These are phyloP conservation scores for Candida peoriensis DNA, from an alignment of 805 yeast species.

Conservation along the genomic window DNA sequence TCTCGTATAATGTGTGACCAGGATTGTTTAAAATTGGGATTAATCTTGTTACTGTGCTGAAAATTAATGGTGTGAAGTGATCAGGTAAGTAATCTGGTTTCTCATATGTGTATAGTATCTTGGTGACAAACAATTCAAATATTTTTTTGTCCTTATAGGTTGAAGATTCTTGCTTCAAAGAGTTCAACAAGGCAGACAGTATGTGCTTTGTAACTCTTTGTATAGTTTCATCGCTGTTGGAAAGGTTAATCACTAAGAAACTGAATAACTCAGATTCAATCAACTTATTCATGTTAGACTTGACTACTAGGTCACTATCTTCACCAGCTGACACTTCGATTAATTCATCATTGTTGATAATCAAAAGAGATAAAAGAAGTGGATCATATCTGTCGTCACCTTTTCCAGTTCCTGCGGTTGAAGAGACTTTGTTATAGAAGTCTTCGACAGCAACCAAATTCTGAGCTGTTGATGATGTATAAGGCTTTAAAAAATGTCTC, in stretches of 20 bases:
- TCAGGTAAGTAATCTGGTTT: slow-evolving; percentile 11
- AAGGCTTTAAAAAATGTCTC: slow-evolving; percentile 20
- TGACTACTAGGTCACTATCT: slow-evolving; percentile 20
- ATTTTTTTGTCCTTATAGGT: slow-evolving; percentile 53
- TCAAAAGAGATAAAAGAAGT: slow-evolving; percentile 59
- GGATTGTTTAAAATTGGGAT: slow-evolving; percentile 61
- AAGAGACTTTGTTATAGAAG: slow-evolving; percentile 23
- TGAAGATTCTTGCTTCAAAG: slow-evolving; percentile 35
- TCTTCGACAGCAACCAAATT: slow-evolving; percentile 27
- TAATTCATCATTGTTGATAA: slow-evolving; percentile 62
- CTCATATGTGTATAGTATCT: slow-evolving; percentile 31
- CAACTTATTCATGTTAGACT: slow-evolving; percentile 49
- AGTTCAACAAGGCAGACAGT: slow-evolving; percentile 38
- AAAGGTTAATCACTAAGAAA: slow-evolving; percentile 41
- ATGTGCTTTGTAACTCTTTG: slow-evolving; percentile 37
- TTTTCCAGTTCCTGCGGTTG: slow-evolving; percentile 18
- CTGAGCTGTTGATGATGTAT: neutral
- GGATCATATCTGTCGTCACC: slow-evolving; percentile 49
- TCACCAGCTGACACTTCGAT: slow-evolving; percentile 33
- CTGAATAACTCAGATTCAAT: slow-evolving; percentile 54
- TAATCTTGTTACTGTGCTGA: slow-evolving; percentile 50
- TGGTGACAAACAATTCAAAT: slow-evolving; percentile 47
- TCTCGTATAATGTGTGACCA: slow-evolving; percentile 68
- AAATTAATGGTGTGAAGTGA: slow-evolving; percentile 42
- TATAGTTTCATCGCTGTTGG: slow-evolving; percentile 28